phyloP scores from a whole-genome alignment of 257 asterid species.

The Mentha longifolia region DNA sequence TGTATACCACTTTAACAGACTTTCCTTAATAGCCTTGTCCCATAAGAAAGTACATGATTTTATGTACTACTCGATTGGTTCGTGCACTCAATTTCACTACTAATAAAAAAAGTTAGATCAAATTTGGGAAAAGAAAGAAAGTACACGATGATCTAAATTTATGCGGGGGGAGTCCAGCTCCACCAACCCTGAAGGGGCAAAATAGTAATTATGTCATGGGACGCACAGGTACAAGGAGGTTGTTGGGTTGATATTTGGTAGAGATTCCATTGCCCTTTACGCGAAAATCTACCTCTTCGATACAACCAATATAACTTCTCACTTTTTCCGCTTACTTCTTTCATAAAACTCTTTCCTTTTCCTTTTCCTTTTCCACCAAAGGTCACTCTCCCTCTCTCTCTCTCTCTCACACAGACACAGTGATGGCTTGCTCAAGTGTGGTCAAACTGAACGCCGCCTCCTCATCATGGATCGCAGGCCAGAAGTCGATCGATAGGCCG shows the following conservation, averaged over 20 bases:
- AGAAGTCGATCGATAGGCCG: constrained; percentile 50
- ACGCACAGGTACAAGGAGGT: constrained; percentile 10
- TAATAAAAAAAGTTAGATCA: no score
- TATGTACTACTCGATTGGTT: no score
- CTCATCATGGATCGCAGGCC: constrained; percentile 77
- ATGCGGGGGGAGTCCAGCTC: no score
- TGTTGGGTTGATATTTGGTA: constrained; percentile 23
- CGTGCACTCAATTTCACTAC: no score
- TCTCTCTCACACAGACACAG: no score
- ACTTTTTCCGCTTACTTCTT: not conserved
- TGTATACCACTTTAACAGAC: no score
- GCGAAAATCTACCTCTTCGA: constrained; percentile 23
- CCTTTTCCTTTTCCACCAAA: not conserved
- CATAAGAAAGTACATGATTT: no score
- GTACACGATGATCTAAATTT: no score
- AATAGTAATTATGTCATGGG: constrained; percentile 1
- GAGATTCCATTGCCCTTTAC: no score
- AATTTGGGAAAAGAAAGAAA: no score
- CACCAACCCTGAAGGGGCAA: constrained; percentile 28
- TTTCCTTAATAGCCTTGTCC: no score
- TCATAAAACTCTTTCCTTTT: not conserved
- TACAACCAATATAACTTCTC: constrained; percentile 13
- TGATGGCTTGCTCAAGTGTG: constrained; percentile 72
- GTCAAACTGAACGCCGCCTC: constrained; percentile 70
- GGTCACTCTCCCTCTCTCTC: not conserved